Evolutionary conservation across 805 yeast genomes (phyloP).

Genomic region (Saccharomycopsis capsularis): DNA sequence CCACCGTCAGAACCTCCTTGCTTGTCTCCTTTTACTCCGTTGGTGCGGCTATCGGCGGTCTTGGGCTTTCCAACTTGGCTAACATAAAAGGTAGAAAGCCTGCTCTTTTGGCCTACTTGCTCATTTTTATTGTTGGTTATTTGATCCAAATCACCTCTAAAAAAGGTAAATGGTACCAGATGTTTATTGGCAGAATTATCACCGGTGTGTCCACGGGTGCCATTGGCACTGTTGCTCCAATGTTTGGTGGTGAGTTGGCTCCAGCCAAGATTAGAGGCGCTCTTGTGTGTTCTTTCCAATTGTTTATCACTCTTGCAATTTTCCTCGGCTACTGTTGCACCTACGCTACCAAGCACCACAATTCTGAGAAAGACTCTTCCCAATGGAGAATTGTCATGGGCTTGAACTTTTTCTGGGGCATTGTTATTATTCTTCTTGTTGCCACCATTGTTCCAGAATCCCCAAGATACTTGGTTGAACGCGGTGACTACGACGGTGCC

Average conservation of each 20-base stretch:
- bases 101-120: conserved; percentile 47
- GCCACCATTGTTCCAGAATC: conserved; percentile 63
- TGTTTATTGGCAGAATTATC: conserved; percentile 54
- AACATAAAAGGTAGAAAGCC: conserved; percentile 55
- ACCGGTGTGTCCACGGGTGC: conserved; percentile 76
- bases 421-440: conserved; percentile 33
- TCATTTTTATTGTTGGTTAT: conserved; percentile 54
- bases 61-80: conserved; percentile 48
- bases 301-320: conserved; percentile 65
- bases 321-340: conserved; percentile 63
- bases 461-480: conserved; percentile 54
- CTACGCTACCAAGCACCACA: conserved; percentile 45
- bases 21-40: conserved; percentile 53
- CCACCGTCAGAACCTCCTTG: conserved; percentile 45
- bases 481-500: conserved; percentile 46
- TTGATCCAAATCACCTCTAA: conserved; percentile 52
- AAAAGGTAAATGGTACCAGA: conserved; percentile 49
- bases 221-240: conserved; percentile 67
- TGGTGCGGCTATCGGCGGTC: conserved; percentile 71
- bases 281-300: conserved; percentile 61
- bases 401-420: conserved; percentile 37
- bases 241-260: conserved; percentile 62
- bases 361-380: conserved; percentile 41
- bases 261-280: conserved; percentile 70
- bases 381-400: conserved; percentile 68